Conservation (phyloP, 768 basidiomycete species). For the Boletus subparvulus region DNA sequence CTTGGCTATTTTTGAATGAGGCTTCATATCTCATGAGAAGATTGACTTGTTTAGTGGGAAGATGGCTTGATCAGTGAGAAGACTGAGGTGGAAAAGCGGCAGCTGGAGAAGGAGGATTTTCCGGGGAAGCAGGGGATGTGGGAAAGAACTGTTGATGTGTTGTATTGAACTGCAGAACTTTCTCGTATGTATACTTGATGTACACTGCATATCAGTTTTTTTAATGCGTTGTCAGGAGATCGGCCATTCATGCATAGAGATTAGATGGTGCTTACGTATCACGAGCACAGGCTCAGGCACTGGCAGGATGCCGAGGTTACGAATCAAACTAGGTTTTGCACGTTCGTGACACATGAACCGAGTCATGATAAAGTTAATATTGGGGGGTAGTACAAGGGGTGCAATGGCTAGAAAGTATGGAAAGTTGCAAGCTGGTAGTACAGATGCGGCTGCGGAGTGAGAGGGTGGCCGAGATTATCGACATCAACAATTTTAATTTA, state of each 20-base stretch:
- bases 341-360: constrained; percentile 3
- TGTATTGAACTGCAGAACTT: constrained; percentile 8
- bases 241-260: no score
- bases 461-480: neutral
- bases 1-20: constrained; percentile 34
- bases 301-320: neutral
- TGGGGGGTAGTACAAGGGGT: constrained; percentile 21
- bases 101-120: constrained; percentile 38
- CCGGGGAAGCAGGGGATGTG: constrained; percentile 13
- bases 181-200: neutral
- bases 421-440: constrained; percentile 22
- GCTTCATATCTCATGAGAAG: constrained; percentile 40
- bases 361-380: constrained; percentile 22
- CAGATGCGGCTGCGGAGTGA: constrained; percentile 22
- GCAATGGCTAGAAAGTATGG: neutral
- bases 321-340: constrained; percentile 5
- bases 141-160: constrained; percentile 26
- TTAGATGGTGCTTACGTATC: neutral
- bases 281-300: neutral
- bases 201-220: no score
- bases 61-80: no score
- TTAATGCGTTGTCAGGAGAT: no score
- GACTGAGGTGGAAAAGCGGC: constrained; percentile 55
- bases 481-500: neutral
- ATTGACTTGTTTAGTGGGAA: constrained; percentile 26